Evolutionary conservation across 106 monocot genomes (phyloP).

Genomic region (Dactylorhiza incarnata): DNA sequence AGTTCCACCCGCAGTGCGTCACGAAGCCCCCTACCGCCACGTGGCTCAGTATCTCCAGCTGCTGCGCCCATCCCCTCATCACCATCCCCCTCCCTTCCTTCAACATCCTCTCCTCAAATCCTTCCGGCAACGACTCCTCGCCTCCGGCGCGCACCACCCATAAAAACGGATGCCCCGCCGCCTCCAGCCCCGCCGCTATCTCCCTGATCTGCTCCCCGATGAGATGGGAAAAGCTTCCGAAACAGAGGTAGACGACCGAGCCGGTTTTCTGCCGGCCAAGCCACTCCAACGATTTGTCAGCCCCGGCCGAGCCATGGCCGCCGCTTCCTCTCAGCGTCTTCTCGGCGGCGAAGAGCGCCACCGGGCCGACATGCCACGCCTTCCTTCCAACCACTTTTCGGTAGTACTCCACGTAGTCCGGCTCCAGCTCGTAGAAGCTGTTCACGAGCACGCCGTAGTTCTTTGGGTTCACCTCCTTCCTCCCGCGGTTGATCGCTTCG

Average conservation of each 20-base stretch:
- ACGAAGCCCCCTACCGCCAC: not conserved
- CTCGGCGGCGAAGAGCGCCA: not conserved
- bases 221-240: not conserved
- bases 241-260: constrained; percentile 17
- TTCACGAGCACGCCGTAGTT: constrained; percentile 12
- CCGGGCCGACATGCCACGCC: constrained; percentile 11
- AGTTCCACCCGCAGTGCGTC: constrained; percentile 19
- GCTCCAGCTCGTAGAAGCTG: constrained; percentile 20
- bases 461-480: not conserved
- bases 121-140: not conserved
- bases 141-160: constrained; percentile 5
- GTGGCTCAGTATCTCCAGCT: constrained; percentile 6
- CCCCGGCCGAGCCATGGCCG: no score
- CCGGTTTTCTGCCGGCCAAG: constrained; percentile 3
- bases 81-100: constrained; percentile 7
- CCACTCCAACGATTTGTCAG: not conserved
- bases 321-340: not conserved
- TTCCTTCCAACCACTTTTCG: not conserved
- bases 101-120: constrained; percentile 1
- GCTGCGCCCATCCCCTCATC: constrained; percentile 16
- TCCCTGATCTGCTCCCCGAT: not conserved
- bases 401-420: constrained; percentile 3
- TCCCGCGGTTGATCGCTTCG: not conserved
- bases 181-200: constrained; percentile 19
- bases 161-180: constrained; percentile 13